Percentiles rank a stretch among this genome's conserved stretches.
phyloP scores from a whole-genome alignment of 2,329 filamentous ascomycete genomes.

The Pseudogymnoascus sp. region DNA sequence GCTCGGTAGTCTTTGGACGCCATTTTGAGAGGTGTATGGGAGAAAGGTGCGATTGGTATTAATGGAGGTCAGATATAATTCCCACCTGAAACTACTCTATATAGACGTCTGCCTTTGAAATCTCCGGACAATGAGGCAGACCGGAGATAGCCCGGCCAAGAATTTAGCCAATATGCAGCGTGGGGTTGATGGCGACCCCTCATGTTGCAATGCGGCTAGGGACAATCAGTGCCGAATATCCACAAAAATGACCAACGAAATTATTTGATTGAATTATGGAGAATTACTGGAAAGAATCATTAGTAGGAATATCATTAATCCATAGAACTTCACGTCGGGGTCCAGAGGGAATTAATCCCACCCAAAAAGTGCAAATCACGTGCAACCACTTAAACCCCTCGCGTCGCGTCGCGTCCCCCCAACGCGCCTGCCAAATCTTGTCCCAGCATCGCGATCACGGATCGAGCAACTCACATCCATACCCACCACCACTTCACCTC shows the following conservation, averaged over 20 bases:
- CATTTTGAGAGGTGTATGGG: not conserved
- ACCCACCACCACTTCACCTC: not conserved
- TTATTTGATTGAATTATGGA: not conserved
- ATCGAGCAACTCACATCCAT: not conserved
- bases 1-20: not conserved
- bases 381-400: conserved; percentile 9
- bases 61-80: not conserved
- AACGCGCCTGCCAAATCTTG: not conserved
- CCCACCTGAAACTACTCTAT: conserved; percentile 4
- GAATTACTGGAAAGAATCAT: not conserved
- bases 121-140: not conserved
- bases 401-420: conserved; percentile 2
- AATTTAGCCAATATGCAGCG: conserved; percentile 4
- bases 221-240: not conserved
- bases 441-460: not conserved
- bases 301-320: not conserved
- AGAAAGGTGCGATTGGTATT: not conserved
- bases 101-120: not conserved
- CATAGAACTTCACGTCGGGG: not conserved
- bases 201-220: not conserved
- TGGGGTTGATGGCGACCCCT: not conserved
- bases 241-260: not conserved
- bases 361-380: not conserved
- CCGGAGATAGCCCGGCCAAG: not conserved
- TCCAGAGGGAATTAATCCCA: not conserved